These are phyloP conservation scores for Cladophialophora yegresii DNA, from an alignment of 2,329 filamentous ascomycete species.

Conservation along the genomic window DNA sequence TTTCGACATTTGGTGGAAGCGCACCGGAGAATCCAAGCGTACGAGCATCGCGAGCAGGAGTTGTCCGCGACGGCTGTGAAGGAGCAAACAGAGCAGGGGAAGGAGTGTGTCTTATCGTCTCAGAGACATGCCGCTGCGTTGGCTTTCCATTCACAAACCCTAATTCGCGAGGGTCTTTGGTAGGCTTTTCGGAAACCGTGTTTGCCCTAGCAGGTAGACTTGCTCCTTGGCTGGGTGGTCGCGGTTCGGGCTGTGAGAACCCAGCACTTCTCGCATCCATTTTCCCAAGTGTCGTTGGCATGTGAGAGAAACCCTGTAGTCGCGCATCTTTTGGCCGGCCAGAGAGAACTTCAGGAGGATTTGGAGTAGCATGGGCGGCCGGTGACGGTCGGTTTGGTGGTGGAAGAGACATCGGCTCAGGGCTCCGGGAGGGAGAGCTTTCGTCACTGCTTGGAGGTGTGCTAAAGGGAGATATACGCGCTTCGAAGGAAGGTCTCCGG, in stretches of 20 bases:
- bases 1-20: conserved; percentile 7
- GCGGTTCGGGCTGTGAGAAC: conserved; percentile 20
- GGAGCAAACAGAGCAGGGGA: conserved; percentile 37
- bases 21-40: conserved; percentile 30
- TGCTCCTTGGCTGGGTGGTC: conserved; percentile 19
- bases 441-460: conserved; percentile 78
- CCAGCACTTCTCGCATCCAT: conserved; percentile 29
- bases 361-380: background rate
- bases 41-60: conserved; percentile 32
- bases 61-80: conserved; percentile 18
- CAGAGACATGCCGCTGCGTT: conserved; percentile 43
- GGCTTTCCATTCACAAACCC: conserved; percentile 49
- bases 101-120: conserved; percentile 26
- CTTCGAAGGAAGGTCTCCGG: conserved; percentile 46
- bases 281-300: conserved; percentile 11
- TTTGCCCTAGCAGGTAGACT: conserved; percentile 27
- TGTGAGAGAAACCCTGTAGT: conserved; percentile 30
- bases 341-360: conserved; percentile 7
- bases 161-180: conserved; percentile 39
- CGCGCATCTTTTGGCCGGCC: conserved; percentile 29
- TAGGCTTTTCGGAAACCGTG: conserved; percentile 30
- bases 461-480: conserved; percentile 73
- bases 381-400: conserved; percentile 2
- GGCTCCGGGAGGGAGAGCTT: conserved; percentile 47
- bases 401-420: conserved; percentile 7